Base-by-base conservation (phyloP, 257 asterid species). In the Przewalskia tangutica region DNA sequence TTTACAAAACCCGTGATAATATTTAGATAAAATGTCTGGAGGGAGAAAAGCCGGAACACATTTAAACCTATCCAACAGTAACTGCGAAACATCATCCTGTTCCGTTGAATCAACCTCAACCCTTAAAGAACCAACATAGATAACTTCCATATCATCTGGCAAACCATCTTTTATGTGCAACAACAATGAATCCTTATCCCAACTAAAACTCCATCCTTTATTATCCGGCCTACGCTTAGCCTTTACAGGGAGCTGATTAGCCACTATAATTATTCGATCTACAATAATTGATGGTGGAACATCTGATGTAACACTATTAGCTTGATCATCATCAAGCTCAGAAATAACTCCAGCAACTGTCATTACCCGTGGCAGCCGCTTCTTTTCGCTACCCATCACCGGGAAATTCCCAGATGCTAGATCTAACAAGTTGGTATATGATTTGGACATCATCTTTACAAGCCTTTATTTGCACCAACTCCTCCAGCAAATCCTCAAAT, bases 1-100 rank as follows among this genome's bases (percentile, higher is more conserved):
- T 75, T 89, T 89, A 68, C 92, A 89, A 77, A 89, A 89, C 7
- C 92, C 92, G 77, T 89, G 89, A 77, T 89, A 89, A 81, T 89
- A 89, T 76, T 87, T 89, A 12, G 87, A 70, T 83, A 89, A 65
- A 77, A 89, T 86, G 34, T 87, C 88, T 3, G 87, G 58, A 60
- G 90, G 90, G 55, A 89, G 86, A 78, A 89, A 89, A 32, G 90
- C 90, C 0, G 92, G 89, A n/a, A 89, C 92, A 63, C 90, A 89
- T 83, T 89, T 89, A 59, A 89, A 87, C 46, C 86, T 84, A 20
- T 89, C 92, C 85, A 89, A 73, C 50, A 89, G 82, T n/a, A 89
- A 84, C 83, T 89, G 92, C 1, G 90, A 82, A 75, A 89, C 90
- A 75, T 89, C 92, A n/a, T 89, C 92, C 81, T 89, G 92, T 79